Percentiles rank a stretch among this genome's conserved stretches.
phyloP scores from a whole-genome alignment of 2,329 filamentous ascomycete genomes.

The Lasiodiplodia citricola region DNA sequence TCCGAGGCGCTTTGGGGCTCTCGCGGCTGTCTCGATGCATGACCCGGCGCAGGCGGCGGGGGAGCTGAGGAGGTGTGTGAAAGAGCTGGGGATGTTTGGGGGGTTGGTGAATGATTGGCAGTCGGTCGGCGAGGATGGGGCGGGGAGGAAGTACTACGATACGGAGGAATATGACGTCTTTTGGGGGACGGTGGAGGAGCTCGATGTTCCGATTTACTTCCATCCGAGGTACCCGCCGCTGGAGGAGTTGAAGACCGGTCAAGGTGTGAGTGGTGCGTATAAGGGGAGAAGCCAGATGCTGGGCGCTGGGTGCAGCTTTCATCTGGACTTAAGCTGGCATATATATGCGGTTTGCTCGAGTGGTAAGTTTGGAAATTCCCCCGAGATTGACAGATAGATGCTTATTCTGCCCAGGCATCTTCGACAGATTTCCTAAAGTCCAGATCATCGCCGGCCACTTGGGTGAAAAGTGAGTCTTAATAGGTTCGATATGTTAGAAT shows the following conservation, averaged over 20 bases:
- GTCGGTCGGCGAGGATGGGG: constrained; percentile 35
- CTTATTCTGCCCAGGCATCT: constrained; percentile 37
- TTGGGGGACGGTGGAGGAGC: constrained; percentile 39
- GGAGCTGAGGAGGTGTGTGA: constrained; percentile 38
- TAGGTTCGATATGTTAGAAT: rapidly evolving
- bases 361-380: background rate
- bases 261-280: background rate
- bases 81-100: constrained; percentile 63
- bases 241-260: background rate
- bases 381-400: rapidly evolving
- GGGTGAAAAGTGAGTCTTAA: constrained; percentile 40
- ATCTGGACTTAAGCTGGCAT: constrained; percentile 54
- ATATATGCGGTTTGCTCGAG: constrained; percentile 50
- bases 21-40: constrained; percentile 46
- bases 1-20: constrained; percentile 51
- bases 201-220: constrained; percentile 42
- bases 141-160: constrained; percentile 40
- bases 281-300: constrained; percentile 34
- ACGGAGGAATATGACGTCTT: constrained; percentile 39
- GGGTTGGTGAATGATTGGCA: constrained; percentile 57
- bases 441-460: constrained; percentile 53
- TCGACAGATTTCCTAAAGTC: constrained; percentile 49
- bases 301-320: constrained; percentile 41
- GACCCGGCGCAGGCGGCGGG: constrained; percentile 39
- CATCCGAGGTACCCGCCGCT: constrained; percentile 38